Base-by-base conservation (phyloP, 1,284 basidiomycete species). In the Apiotrichum brassicae region DNA sequence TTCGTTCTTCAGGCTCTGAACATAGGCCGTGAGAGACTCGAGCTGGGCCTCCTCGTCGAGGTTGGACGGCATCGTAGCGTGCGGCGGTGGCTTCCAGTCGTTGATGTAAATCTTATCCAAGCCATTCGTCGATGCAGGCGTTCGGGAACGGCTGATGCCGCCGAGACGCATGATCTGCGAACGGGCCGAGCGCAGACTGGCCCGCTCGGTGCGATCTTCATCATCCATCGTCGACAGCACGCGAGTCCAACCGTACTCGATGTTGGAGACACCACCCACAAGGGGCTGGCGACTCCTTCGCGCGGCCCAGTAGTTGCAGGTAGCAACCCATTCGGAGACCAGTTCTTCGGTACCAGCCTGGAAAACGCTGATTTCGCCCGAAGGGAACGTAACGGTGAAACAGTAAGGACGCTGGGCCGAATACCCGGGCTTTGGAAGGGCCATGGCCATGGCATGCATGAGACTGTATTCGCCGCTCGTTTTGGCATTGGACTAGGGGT, bases 271-370 rank as follows among this genome's bases (percentile, higher is more conserved):
- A 25, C 93, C 94, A 3, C 93, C 94, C 3, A 86, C 80, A 3
- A 98, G 79, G 0, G 94, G 94, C 64, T 95, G 91, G 61, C 93
- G 91, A 70, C 87, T 91, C 57, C 82, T 84, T 28, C 93, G 79
- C 0, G 94, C 94, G 0, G 94, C 90, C 92, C 93, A 97, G 70
- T 97, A 97, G 75, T 97, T 98, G 80, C 93, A 97, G 0, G 94
- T 95, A 28, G 86, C 85, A 8, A 97, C 92, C 94, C 94, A 98
- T 71, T 98, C 94, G 64, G 88, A 87, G 33, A 97, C 91, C 18
- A 98, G 81, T 61, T 97, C 93, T 64, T 95, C 93, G 2, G 94
- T 97, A 1, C 94, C 94, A 0, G 94, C 90, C 73, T 97, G 93
- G 78, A 95, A 97, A 76, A 97, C 93, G 73, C 86, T 93, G 16